Evolutionary conservation across 2,329 filamentous ascomycete genomes (phyloP).

Genomic region (Orbilia quercus): DNA sequence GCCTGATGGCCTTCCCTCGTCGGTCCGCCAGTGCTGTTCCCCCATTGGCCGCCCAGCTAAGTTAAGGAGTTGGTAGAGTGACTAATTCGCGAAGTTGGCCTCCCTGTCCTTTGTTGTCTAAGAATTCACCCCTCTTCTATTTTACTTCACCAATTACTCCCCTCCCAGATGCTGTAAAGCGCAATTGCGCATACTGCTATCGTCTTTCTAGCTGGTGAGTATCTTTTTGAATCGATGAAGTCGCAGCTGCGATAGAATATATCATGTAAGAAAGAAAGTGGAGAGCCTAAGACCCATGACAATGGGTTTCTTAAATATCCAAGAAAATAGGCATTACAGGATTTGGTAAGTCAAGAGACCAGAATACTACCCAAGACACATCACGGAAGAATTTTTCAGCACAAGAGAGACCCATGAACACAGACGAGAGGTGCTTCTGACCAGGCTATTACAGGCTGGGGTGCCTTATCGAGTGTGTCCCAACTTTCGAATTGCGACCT

Average conservation of each 20-base stretch:
- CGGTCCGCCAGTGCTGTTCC: constrained; percentile 39
- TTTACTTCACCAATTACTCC: constrained; percentile 20
- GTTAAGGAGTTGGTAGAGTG: not conserved
- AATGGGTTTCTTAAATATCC: constrained; percentile 29
- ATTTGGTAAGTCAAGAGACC: constrained; percentile 10
- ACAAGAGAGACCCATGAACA: constrained; percentile 18
- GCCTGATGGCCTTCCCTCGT: constrained; percentile 14
- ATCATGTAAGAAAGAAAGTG: constrained; percentile 16
- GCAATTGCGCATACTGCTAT: too few relatives aligned
- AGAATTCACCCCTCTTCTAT: constrained; percentile 7
- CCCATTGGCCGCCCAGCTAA: constrained; percentile 27
- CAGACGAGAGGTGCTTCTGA: constrained; percentile 31
- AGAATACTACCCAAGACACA: not conserved
- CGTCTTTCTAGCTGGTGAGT: not conserved
- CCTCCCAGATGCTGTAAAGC: too few relatives aligned
- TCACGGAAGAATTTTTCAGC: constrained; percentile 31
- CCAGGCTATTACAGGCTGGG: constrained; percentile 36
- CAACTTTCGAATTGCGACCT: constrained; percentile 30
- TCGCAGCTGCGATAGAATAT: constrained; percentile 13
- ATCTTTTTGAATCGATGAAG: constrained; percentile 13
- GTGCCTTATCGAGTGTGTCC: constrained; percentile 37
- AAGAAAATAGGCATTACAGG: constrained; percentile 1
- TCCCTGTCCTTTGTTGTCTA: constrained; percentile 12
- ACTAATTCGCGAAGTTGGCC: not conserved
- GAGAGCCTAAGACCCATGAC: constrained; percentile 19